phyloP scores from a whole-genome alignment of 805 yeast genomes.

The Saturnispora silvae region DNA sequence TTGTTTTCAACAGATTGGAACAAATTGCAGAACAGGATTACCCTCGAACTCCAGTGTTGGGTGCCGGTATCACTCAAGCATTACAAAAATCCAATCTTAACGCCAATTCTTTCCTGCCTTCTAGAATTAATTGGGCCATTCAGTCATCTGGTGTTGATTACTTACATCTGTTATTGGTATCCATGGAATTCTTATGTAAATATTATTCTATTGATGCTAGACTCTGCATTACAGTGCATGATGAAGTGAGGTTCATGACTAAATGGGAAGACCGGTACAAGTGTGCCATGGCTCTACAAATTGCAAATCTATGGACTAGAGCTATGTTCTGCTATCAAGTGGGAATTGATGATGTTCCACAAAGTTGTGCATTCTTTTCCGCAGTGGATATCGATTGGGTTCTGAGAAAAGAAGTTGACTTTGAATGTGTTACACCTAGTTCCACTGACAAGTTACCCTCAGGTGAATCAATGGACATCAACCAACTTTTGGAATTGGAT shows the following conservation, averaged over 20 bases:
- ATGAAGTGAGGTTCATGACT: conserved; percentile 78
- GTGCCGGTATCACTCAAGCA: conserved; percentile 89
- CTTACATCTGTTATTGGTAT: conserved; percentile 68
- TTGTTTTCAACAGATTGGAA: conserved; percentile 83
- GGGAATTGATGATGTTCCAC: conserved; percentile 85
- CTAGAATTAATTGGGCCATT: conserved; percentile 94
- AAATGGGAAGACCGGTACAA: conserved; percentile 63
- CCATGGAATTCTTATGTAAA: conserved; percentile 75
- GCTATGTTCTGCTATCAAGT: conserved; percentile 90
- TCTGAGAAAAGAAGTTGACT: conserved; percentile 82
- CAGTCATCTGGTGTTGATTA: conserved; percentile 98
- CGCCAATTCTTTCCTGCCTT: conserved; percentile 63
- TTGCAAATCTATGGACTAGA: conserved; percentile 91
- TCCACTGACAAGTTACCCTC: conserved; percentile 58
- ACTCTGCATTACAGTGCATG: conserved; percentile 82
- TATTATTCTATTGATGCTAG: conserved; percentile 64
- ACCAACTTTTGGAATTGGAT: conserved; percentile 33
- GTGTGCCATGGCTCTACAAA: conserved; percentile 75
- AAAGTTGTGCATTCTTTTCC: conserved; percentile 90
- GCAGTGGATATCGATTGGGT: conserved; percentile 86
- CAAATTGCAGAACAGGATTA: conserved; percentile 68
- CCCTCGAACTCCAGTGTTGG: conserved; percentile 85
- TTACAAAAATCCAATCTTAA: conserved; percentile 55
- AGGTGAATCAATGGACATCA: conserved; percentile 69
- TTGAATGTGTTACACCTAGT: conserved; percentile 88